Evolutionary conservation across 805 yeast genomes (phyloP).

Genomic region (Candida bentonensis): DNA sequence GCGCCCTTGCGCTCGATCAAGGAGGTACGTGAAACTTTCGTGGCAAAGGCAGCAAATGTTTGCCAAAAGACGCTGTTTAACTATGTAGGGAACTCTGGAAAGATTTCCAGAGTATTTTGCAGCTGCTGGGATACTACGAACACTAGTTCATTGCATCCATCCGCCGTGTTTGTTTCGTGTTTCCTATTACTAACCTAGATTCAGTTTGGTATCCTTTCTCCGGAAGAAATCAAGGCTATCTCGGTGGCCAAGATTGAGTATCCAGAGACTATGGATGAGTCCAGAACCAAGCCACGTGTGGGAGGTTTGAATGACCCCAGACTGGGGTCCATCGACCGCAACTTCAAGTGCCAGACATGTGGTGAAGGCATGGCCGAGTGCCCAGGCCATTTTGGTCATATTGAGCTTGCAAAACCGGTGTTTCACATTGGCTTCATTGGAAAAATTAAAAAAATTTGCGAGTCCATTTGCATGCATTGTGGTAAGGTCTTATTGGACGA

Average conservation of each 20-base stretch:
- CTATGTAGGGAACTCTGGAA: too few relatives aligned
- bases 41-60: too few relatives aligned
- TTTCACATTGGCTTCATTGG: conserved; percentile 89
- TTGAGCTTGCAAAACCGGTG: conserved; percentile 95
- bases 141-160: too few relatives aligned
- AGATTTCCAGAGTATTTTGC: too few relatives aligned
- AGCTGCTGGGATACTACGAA: too few relatives aligned
- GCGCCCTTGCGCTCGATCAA: conserved; percentile 96
- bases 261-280: conserved; percentile 99
- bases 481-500: conserved; percentile 89
- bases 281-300: conserved; percentile 85
- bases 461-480: conserved; percentile 97
- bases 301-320: conserved; percentile 97
- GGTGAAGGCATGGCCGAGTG: conserved; percentile 99
- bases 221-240: conserved; percentile 94
- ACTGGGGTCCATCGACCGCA: conserved; percentile 92
- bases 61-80: too few relatives aligned
- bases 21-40: conserved; percentile 54
- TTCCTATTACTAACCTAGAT: conserved; percentile 30
- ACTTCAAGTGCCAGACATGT: conserved; percentile 96
- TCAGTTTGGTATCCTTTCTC: conserved; percentile 94
- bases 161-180: too few relatives aligned
- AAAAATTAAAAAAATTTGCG: conserved; percentile 88
- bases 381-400: conserved; percentile 99
- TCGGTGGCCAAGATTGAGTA: conserved; percentile 96